Conservation (phyloP, 768 basidiomycete species). For the Kwoniella europaea region DNA sequence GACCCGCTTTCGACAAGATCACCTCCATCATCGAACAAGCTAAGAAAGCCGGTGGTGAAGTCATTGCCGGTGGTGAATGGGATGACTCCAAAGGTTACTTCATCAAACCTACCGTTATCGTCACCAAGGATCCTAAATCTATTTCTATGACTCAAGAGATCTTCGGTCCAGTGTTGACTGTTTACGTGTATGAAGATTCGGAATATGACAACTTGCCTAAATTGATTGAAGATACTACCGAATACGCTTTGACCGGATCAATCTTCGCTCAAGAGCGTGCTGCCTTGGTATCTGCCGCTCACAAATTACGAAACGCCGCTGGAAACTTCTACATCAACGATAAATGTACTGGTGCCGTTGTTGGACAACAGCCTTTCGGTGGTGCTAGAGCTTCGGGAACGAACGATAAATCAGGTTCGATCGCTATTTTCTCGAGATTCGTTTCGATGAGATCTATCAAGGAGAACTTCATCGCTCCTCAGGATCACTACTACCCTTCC, state of each 20-base stretch:
- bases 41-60: conserved; percentile 83
- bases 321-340: conserved; percentile 99
- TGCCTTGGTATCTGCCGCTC: conserved; percentile 77
- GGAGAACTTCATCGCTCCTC: conserved; percentile 88
- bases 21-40: conserved; percentile 81
- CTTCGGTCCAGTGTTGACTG: conserved; percentile 94
- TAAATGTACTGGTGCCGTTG: conserved; percentile 69
- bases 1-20: conserved; percentile 87
- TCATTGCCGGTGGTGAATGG: conserved; percentile 76
- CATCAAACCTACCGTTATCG: conserved; percentile 90
- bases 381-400: conserved; percentile 91
- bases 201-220: conserved; percentile 86
- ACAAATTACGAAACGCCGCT: conserved; percentile 83
- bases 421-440: conserved; percentile 71
- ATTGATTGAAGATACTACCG: conserved; percentile 80
- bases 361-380: conserved; percentile 98
- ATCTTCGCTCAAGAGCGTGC: conserved; percentile 84
- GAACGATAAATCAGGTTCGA: conserved; percentile 95
- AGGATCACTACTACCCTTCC: conserved; percentile 82
- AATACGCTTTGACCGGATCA: conserved; percentile 92
- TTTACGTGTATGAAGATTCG: conserved; percentile 85
- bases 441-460: conserved; percentile 87
- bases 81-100: conserved; percentile 93
- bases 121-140: conserved; percentile 85
- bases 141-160: conserved; percentile 93